A percentile compares a stretch with the other conserved stretches of the same genome.
Conservation (phyloP, 2,329 filamentous ascomycete species). For the Gliomastix tumulicola region DNA sequence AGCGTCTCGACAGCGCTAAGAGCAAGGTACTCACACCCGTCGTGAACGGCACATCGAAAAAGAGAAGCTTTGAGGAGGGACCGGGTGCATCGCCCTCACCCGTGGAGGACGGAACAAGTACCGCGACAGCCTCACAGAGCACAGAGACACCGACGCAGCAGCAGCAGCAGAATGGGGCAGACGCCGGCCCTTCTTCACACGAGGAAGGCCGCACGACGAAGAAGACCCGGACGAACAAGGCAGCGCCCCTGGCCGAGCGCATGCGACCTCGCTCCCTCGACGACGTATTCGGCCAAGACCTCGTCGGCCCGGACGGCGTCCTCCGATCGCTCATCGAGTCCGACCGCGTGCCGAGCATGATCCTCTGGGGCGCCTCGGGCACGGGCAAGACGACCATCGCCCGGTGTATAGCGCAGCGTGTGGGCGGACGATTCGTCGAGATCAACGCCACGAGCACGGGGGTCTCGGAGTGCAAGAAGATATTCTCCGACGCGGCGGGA, state of each 20-base stretch:
- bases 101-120: too few species aligned
- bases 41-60: constrained; percentile 32
- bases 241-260: constrained; percentile 83
- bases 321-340: constrained; percentile 80
- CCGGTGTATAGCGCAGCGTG: constrained; percentile 75
- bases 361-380: constrained; percentile 79
- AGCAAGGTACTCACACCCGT: constrained; percentile 21
- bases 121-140: too few species aligned
- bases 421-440: constrained; percentile 83
- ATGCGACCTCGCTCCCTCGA: constrained; percentile 84
- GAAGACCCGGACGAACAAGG: constrained; percentile 61
- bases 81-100: constrained; percentile 23
- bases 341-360: constrained; percentile 86
- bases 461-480: constrained; percentile 84
- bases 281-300: constrained; percentile 83
- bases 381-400: constrained; percentile 91
- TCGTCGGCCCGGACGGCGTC: constrained; percentile 80
- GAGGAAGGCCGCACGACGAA: constrained; percentile 34
- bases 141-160: constrained; percentile 4
- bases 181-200: constrained; percentile 2
- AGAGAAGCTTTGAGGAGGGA: constrained; percentile 48
- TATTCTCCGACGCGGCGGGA: constrained; percentile 77
- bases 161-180: constrained; percentile 3
- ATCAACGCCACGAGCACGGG: constrained; percentile 90
- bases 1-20: constrained; percentile 35